phyloP scores from a whole-genome alignment of 2,329 filamentous ascomycete genomes.

The Chaetothyriales sp. region DNA sequence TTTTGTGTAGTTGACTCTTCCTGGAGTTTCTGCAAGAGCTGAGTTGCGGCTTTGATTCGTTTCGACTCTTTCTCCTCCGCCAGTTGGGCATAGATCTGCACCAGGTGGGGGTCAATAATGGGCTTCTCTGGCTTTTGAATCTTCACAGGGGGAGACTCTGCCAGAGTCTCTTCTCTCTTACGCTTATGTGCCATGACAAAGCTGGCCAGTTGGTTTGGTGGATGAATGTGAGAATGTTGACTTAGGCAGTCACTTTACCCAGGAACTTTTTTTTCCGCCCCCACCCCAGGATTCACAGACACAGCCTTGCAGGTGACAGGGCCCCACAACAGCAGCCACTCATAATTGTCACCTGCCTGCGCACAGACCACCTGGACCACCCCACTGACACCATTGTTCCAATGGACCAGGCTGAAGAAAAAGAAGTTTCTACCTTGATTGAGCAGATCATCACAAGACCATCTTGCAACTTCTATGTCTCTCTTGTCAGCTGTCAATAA shows the following conservation, averaged over 20 bases:
- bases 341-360: background rate
- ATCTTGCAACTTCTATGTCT: background rate
- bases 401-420: background rate
- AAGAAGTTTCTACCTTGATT: background rate
- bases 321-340: background rate
- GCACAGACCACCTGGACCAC: background rate
- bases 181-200: constrained; percentile 12
- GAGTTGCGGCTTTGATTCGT: constrained; percentile 30
- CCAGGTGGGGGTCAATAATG: constrained; percentile 28
- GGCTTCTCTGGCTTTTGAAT: constrained; percentile 10
- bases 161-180: constrained; percentile 11
- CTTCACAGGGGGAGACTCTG: constrained; percentile 1
- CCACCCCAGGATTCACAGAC: background rate
- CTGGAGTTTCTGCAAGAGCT: constrained; percentile 30
- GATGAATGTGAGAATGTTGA: background rate
- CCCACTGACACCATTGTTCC: background rate
- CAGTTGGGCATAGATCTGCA: constrained; percentile 36
- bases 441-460: background rate
- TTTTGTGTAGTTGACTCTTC: constrained; percentile 25
- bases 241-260: background rate
- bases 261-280: background rate
- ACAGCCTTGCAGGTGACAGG: background rate
- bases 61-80: constrained; percentile 33
- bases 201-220: background rate
- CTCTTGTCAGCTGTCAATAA: background rate